Conservation (phyloP, 2,329 filamentous ascomycete species). For the Aspergillus japonicus region DNA sequence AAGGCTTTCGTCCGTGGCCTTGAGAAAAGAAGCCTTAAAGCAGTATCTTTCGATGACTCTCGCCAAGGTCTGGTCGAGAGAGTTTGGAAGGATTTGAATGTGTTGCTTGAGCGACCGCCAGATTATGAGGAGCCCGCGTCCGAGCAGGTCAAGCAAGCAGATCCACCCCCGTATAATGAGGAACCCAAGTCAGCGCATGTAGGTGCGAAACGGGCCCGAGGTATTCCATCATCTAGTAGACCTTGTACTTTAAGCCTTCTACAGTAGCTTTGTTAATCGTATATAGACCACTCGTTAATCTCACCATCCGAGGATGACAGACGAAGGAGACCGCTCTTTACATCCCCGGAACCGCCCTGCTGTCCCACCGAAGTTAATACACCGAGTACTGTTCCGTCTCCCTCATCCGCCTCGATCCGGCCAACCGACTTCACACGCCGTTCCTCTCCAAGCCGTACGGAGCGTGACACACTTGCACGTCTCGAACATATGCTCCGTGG, state of each 20-base stretch:
- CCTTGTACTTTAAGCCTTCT: conserved; percentile 8
- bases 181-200: conserved; percentile 5
- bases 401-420: conserved; percentile 11
- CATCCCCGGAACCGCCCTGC: conserved; percentile 13
- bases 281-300: conserved; percentile 14
- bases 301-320: conserved; percentile 12
- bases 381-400: conserved; percentile 12
- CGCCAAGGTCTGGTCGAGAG: conserved; percentile 16
- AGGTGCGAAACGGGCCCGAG: conserved; percentile 19
- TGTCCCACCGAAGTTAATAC: conserved; percentile 22
- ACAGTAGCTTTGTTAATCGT: conserved; percentile 14
- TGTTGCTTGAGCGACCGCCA: conserved; percentile 16
- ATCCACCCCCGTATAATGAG: conserved; percentile 18
- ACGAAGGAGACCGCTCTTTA: conserved; percentile 17
- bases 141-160: conserved; percentile 10
- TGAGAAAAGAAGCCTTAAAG: conserved; percentile 12
- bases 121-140: conserved; percentile 14
- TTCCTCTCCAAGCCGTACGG: conserved; percentile 12
- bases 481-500: conserved; percentile 16
- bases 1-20: conserved; percentile 13
- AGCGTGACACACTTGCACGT: conserved; percentile 14
- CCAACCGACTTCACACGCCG: conserved; percentile 17
- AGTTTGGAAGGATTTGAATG: conserved; percentile 16
- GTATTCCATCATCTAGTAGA: conserved; percentile 13
- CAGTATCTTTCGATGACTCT: conserved; percentile 13